Evolutionary conservation across 2,329 filamentous ascomycete genomes (phyloP).

Genomic region (Curvularia hawaiiensis): DNA sequence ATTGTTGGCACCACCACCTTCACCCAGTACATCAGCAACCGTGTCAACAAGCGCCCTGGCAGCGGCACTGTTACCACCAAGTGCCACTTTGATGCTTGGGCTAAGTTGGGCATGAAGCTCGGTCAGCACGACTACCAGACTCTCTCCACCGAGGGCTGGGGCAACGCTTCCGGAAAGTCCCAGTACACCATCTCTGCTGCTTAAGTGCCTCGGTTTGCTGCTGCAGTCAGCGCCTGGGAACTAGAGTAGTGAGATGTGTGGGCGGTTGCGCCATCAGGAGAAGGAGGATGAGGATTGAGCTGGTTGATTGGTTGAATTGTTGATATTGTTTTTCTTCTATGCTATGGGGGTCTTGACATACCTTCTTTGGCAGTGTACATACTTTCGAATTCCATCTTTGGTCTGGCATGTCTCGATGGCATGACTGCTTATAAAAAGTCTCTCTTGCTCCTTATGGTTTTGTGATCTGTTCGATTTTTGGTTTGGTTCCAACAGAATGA

Average conservation of each 20-base stretch:
- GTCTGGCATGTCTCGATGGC: neutral
- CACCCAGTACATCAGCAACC: slow-evolving; percentile 55
- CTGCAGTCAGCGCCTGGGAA: too few relatives aligned
- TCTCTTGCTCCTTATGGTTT: neutral
- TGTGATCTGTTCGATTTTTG: neutral
- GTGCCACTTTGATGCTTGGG: slow-evolving; percentile 41
- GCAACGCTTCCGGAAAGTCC: slow-evolving; percentile 35
- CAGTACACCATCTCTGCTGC: slow-evolving; percentile 32
- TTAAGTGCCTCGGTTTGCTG: slow-evolving; percentile 4
- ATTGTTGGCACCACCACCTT: slow-evolving; percentile 57
- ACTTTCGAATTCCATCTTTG: neutral
- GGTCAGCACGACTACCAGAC: slow-evolving; percentile 39
- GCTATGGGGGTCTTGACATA: neutral
- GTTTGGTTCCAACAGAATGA: too few relatives aligned
- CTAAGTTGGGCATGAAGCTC: slow-evolving; percentile 31
- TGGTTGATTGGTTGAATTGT: neutral
- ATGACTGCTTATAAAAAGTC: neutral
- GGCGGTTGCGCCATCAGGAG: neutral
- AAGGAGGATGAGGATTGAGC: neutral
- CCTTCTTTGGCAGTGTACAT: slow-evolving; percentile 8
- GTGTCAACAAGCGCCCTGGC: slow-evolving; percentile 32
- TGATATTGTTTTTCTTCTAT: neutral
- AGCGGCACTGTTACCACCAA: slow-evolving; percentile 39
- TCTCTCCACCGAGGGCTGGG: slow-evolving; percentile 37
- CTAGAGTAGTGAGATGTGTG: neutral